Evolutionary conservation across 148 eudicot species (phyloP), one percentile per base, ranked within the genome.

Genomic region (Arbutus unedo): DNA sequence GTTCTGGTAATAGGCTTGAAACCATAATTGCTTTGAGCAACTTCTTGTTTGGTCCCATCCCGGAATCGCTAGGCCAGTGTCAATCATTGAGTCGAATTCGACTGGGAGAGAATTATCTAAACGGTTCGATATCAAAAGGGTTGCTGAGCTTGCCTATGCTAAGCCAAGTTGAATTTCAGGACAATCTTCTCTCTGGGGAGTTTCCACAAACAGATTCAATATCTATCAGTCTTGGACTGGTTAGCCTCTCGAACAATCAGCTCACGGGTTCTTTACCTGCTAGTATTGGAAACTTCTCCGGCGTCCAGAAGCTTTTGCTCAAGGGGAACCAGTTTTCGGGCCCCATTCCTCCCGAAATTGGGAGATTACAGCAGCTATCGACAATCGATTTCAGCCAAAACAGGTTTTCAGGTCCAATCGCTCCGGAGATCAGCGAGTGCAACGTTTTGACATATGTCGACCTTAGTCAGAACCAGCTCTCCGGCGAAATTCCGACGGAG

Each of bases 331-430:
- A 54, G 82, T 94, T 96, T 77, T 72, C 90, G 0, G 99, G 98
- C 54, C 57, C 54, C 16, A 92, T 96, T 62, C 99, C 98, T 16
- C 80, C 87, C 3, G 92, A 94, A 84, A 92, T 96, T 4, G 99
- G 99, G 79, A 87, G 72, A 72, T 85, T 96, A 45, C 94, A 93
- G 88, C 99, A 96, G 88, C 83, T 96, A 6, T 96, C 99, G 2
- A 94, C 94, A 89, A 87, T 96, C 49, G 98, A 96, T 89, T 93
- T 94, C 53, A 96, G 99, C 76, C 89, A 89, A 70, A 96, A 96
- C 47, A 78, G 77, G 53, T 89, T 96, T 31, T 86, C 94, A 0
- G 99, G 95, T 1, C 79, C 56, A 15, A 93, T 94, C 49, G 87
- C 94, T 0, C 85, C 93, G 8, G 94, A 91, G 79, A 88, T 96